Evolutionary conservation across 164 flowering plant genomes (phyloP).

Genomic region (Cinnamomum chago): DNA sequence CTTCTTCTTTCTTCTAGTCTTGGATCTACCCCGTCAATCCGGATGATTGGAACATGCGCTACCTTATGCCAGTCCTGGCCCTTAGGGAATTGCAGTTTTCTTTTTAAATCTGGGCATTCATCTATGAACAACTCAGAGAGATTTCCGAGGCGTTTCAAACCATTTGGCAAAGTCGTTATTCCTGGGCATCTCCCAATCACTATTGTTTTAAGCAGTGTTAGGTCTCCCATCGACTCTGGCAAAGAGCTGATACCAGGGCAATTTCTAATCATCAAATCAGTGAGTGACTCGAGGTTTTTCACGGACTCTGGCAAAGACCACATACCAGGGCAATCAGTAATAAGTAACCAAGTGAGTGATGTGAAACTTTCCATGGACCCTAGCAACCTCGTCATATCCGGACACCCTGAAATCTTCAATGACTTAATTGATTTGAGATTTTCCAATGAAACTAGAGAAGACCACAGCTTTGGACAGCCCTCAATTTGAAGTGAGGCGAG

Average conservation of each 20-base stretch:
- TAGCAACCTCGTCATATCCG: too few species aligned
- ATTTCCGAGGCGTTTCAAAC: neutral
- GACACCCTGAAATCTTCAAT: too few species aligned
- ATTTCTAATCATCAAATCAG: neutral
- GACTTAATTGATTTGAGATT: too few species aligned
- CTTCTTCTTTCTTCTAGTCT: too few species aligned
- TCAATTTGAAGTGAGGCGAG: neutral
- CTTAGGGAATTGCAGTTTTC: neutral
- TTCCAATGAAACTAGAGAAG: too few species aligned
- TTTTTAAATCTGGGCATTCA: slow-evolving; percentile 4
- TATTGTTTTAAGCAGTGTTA: accelerated
- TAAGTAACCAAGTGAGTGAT: neutral
- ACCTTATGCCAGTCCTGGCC: slow-evolving; percentile 17
- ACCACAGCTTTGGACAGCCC: too few species aligned
- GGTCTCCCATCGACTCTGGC: too few species aligned
- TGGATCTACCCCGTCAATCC: too few species aligned
- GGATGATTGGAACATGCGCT: slow-evolving; percentile 5
- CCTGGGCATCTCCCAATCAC: neutral
- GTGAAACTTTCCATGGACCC: neutral
- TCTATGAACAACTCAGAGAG: neutral
- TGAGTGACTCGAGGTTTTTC: slow-evolving; percentile 11
- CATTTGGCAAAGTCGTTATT: slow-evolving; percentile 10
- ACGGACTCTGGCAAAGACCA: slow-evolving; percentile 13
- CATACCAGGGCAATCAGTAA: neutral
- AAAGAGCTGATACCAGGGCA: slow-evolving; percentile 12